Base-by-base conservation (phyloP, 768 basidiomycete genomes). In the Psilocybe subaeruginosa region DNA sequence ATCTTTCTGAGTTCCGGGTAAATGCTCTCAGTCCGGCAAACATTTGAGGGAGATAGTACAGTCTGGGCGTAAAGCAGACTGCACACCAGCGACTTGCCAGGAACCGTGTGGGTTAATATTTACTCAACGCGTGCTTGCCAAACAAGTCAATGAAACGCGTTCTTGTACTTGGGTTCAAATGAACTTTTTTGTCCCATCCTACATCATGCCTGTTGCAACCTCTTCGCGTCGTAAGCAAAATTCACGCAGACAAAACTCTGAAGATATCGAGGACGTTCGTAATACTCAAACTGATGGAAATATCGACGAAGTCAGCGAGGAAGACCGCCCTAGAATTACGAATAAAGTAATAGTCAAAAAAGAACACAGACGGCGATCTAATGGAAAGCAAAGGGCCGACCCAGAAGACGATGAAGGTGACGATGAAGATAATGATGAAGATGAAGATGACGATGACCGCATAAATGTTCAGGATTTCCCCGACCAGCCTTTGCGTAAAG, bases 401-500 rank as follows among this genome's bases (percentile, higher is more conserved):
- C 52, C 67, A 27, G 69, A 70, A 29, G 61, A 70, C 55, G 60
- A 72, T 54, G 65, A 63, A 27, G 57, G 62, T 9, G 57, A 62
- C 16, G 76, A 70, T 2, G 72, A 68, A 8, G 61, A 56, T 8
- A 59, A 41, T 4, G 70, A 63, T 5, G 60, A 66, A 2, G 69
- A 71, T 4, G 80, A 80, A 0, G 81, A 82, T 31, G 80, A 83
- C 0, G 82, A 85, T 50, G 82, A 79, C 37, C 72, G 74, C 17
- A 88, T 92, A 54, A 85, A 91, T 61, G 81, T 87, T 29, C 75
- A 80, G 37, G 81, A 84, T 68, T 87, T 93, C 63, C 74, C 67
- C 5, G 83, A 92, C 71, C 89, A 91, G 61, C 90, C 92, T 16
- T 73, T 94, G 54, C 77, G 80, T 56, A 82, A 73, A 66, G 75